Percentiles rank a stretch among this genome's conserved stretches.
Evolutionary conservation across 2,329 filamentous ascomycete genomes (phyloP).

Genomic region (Aspergillus brunneoviolaceus): DNA sequence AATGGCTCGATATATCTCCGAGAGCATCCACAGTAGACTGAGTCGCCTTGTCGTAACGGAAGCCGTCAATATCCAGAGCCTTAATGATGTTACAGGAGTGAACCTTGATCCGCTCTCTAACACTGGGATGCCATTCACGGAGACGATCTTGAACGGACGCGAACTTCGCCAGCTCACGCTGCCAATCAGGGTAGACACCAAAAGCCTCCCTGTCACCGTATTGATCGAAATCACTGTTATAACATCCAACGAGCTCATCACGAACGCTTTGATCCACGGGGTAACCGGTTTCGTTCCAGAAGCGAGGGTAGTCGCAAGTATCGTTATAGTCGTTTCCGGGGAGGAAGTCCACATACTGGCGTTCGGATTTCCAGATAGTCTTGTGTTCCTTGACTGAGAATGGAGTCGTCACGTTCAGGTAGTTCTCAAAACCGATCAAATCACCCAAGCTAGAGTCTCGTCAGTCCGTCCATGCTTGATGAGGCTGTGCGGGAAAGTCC

Average conservation of each 20-base stretch:
- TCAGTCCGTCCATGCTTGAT: neutral
- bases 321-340: constrained; percentile 55
- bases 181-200: constrained; percentile 62
- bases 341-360: constrained; percentile 60
- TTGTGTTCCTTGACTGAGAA: constrained; percentile 58
- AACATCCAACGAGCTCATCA: constrained; percentile 54
- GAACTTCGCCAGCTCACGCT: constrained; percentile 65
- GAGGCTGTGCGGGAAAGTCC: neutral
- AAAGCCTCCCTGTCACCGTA: constrained; percentile 65
- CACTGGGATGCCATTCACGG: constrained; percentile 61
- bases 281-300: constrained; percentile 60
- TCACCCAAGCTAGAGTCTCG: constrained; percentile 50
- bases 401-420: constrained; percentile 58
- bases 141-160: constrained; percentile 67
- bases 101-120: constrained; percentile 57
- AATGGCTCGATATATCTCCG: constrained; percentile 56
- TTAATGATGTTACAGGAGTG: constrained; percentile 64
- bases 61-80: constrained; percentile 65
- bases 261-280: constrained; percentile 50
- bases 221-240: constrained; percentile 64
- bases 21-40: constrained; percentile 63
- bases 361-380: constrained; percentile 56
- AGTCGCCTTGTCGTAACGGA: constrained; percentile 66
- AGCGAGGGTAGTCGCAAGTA: constrained; percentile 59
- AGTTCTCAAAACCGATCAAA: constrained; percentile 62